Evolutionary conservation across 306 rosid genomes (phyloP).

Genomic region (Fragaria nilgerrensis): DNA sequence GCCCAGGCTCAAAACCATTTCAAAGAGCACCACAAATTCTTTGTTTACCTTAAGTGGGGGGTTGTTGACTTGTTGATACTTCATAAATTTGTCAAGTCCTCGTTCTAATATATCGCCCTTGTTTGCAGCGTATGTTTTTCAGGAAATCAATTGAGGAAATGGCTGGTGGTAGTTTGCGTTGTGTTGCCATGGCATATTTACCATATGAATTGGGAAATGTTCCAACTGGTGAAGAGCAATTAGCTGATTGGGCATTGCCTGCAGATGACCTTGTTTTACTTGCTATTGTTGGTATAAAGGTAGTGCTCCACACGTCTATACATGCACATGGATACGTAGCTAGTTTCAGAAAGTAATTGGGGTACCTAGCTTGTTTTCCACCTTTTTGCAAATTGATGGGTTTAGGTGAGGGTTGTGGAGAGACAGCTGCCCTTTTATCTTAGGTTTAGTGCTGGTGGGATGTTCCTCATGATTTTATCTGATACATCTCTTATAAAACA

Average conservation of each 20-base stretch:
- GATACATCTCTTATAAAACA: not conserved
- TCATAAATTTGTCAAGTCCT: not conserved
- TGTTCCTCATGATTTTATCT: not conserved
- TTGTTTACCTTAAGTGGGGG: not conserved
- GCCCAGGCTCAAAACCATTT: not conserved
- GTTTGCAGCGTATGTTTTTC: slow-evolving; percentile 49
- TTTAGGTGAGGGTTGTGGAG: not conserved
- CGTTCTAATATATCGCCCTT: not conserved
- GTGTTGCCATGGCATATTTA: slow-evolving; percentile 83
- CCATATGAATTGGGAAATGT: slow-evolving; percentile 44
- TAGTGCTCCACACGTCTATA: slow-evolving; percentile 4
- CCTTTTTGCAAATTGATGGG: not conserved
- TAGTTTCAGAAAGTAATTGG: not conserved
- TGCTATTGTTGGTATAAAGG: slow-evolving; percentile 94
- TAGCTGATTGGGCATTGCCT: slow-evolving; percentile 72
- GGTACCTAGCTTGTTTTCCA: not conserved
- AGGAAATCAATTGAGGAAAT: slow-evolving; percentile 65
- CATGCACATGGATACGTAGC: not conserved
- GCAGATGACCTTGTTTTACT: slow-evolving; percentile 72
- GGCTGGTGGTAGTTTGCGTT: slow-evolving; percentile 74
- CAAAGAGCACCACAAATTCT: not conserved
- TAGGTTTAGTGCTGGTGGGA: not conserved
- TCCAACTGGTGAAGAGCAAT: slow-evolving; percentile 65
- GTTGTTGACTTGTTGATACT: not conserved
- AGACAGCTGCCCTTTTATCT: not conserved